These are phyloP conservation scores for Ormosia semicastrata DNA, from an alignment of 306 rosid genomes.

Conservation along the genomic window DNA sequence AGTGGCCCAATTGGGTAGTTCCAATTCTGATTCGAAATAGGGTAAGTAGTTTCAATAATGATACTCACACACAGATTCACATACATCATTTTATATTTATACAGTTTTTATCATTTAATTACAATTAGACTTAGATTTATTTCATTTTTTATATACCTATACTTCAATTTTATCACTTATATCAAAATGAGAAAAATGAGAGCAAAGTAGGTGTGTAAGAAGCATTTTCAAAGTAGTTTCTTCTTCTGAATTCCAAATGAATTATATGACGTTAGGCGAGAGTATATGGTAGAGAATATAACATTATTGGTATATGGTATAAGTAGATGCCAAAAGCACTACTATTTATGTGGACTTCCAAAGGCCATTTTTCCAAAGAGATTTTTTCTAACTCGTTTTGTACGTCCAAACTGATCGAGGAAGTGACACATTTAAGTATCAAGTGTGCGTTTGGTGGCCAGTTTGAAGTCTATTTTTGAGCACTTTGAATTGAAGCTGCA, in stretches of 20 bases:
- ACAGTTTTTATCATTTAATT: too few relatives aligned
- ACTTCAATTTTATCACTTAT: too few relatives aligned
- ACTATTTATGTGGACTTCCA: not conserved
- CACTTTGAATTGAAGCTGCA: conserved; percentile 15
- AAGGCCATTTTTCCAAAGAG: not conserved
- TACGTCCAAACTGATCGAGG: not conserved
- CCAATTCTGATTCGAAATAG: not conserved
- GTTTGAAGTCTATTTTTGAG: not conserved
- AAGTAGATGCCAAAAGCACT: not conserved
- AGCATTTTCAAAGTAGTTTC: not conserved
- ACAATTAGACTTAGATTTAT: too few relatives aligned
- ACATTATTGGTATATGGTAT: not conserved
- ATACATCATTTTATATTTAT: too few relatives aligned
- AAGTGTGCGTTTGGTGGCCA: not conserved
- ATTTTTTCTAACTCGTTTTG: not conserved
- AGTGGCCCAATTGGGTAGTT: not conserved
- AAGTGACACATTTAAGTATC: not conserved
- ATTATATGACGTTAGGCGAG: not conserved
- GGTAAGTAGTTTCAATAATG: not conserved
- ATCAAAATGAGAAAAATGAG: too few relatives aligned
- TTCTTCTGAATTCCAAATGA: not conserved
- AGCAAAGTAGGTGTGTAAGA: too few relatives aligned
- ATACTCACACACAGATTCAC: too few relatives aligned
- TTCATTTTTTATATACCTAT: too few relatives aligned
- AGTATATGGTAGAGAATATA: not conserved